A percentile compares a stretch with the other conserved stretches of the same genome.
These are phyloP conservation scores for Trametes villosa DNA, from an alignment of 768 basidiomycete species.

Conservation along the genomic window DNA sequence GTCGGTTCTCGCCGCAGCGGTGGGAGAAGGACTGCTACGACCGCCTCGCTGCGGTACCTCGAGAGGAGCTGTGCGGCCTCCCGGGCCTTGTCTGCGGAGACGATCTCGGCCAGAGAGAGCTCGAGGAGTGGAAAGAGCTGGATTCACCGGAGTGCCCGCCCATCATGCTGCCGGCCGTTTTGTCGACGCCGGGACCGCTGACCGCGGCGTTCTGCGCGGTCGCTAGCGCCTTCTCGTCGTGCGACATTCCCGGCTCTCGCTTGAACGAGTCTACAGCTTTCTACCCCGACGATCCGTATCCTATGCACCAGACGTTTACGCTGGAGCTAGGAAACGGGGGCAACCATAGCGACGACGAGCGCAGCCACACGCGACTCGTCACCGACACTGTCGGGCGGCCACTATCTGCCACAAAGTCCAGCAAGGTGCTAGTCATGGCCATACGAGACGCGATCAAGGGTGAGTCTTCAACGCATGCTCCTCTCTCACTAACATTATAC, in stretches of 20 bases:
- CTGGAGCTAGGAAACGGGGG: neutral
- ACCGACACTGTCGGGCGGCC: too few relatives aligned
- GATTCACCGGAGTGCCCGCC: neutral
- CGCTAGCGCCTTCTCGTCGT: neutral
- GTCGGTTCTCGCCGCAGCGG: neutral
- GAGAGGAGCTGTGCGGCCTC: neutral
- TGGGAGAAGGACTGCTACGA: conserved; percentile 13
- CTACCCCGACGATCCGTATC: neutral
- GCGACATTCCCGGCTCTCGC: neutral
- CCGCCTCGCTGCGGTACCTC: neutral
- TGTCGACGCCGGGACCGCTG: neutral
- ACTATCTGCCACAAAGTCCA: conserved; percentile 1
- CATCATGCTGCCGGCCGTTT: neutral
- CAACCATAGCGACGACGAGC: neutral
- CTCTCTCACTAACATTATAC: neutral
- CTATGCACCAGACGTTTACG: conserved; percentile 6
- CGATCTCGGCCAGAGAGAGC: neutral
- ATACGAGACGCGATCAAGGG: conserved; percentile 19
- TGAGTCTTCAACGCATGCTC: neutral
- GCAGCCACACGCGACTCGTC: conserved; percentile 16
- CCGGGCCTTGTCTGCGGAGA: neutral
- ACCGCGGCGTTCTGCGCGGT: neutral
- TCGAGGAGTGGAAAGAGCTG: neutral
- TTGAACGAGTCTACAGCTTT: too few relatives aligned
- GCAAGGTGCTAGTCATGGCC: conserved; percentile 8